Conservation (phyloP, 2,329 filamentous ascomycete species). For the Arachnomyces sp. region DNA sequence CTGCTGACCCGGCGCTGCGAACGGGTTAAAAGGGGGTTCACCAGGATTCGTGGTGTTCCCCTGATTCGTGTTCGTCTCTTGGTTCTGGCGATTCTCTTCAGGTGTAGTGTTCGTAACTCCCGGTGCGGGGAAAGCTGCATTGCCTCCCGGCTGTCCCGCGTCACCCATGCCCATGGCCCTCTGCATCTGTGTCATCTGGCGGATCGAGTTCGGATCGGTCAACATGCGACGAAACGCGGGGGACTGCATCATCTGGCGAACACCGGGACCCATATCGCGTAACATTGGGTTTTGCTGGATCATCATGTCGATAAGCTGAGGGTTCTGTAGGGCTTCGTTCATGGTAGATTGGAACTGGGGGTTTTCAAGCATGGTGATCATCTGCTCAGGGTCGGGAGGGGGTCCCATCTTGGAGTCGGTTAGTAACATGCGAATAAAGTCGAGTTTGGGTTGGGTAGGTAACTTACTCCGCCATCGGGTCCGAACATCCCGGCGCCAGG, state of each 20-base stretch:
- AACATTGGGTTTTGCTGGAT: slow-evolving; percentile 84
- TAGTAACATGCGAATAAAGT: slow-evolving; percentile 4
- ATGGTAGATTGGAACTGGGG: slow-evolving; percentile 78
- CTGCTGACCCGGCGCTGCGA: slow-evolving; percentile 19
- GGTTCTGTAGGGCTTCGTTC: slow-evolving; percentile 93
- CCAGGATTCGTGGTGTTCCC: slow-evolving; percentile 39
- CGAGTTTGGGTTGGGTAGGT: slow-evolving; percentile 1
- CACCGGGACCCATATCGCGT: slow-evolving; percentile 60
- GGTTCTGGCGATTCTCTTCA: slow-evolving; percentile 32
- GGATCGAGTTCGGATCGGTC: slow-evolving; percentile 77
- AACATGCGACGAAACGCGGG: slow-evolving; percentile 87
- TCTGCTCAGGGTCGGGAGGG: slow-evolving; percentile 68
- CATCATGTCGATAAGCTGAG: slow-evolving; percentile 89
- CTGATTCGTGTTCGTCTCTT: slow-evolving; percentile 18
- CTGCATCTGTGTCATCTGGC: slow-evolving; percentile 76
- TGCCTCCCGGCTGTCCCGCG: slow-evolving; percentile 46
- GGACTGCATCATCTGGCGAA: slow-evolving; percentile 77
- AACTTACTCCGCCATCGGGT: slow-evolving; percentile 81
- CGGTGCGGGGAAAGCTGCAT: slow-evolving; percentile 70
- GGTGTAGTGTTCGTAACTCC: slow-evolving; percentile 83
- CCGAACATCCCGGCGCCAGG: slow-evolving; percentile 85
- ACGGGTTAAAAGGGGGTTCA: slow-evolving; percentile 31
- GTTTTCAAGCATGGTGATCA: slow-evolving; percentile 79
- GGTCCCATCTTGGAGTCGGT: slow-evolving; percentile 66
- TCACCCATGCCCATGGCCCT: slow-evolving; percentile 46